These are phyloP conservation scores for Dillenia suffruticosa DNA, from an alignment of 164 flowering plant species.

Conservation along the genomic window DNA sequence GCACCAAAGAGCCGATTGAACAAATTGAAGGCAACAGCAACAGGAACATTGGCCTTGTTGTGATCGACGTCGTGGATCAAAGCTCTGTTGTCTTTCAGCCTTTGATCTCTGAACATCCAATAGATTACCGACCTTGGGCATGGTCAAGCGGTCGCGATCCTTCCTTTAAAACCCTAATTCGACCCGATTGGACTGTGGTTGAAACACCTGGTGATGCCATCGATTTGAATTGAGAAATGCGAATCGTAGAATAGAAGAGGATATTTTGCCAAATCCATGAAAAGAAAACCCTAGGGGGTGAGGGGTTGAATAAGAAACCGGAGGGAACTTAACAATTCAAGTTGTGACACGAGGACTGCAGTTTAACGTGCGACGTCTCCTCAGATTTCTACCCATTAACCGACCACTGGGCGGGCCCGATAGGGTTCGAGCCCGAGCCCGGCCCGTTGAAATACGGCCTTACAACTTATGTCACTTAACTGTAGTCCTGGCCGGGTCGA, in stretches of 20 bases:
- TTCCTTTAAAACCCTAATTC: conserved; percentile 64
- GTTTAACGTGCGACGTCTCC: no score
- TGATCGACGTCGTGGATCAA: conserved; percentile 84
- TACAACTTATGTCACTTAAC: no score
- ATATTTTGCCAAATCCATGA: neutral
- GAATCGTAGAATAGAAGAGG: neutral
- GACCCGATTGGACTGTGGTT: conserved; percentile 44
- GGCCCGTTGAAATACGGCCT: no score
- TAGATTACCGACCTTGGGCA: conserved; percentile 69
- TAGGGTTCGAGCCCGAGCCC: no score
- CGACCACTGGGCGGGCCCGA: no score
- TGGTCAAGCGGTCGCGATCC: conserved; percentile 19
- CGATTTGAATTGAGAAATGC: neutral
- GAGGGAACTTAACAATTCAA: neutral
- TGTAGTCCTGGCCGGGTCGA: no score
- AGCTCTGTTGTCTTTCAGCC: conserved; percentile 91
- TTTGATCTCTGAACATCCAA: conserved; percentile 99
- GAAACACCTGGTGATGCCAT: conserved; percentile 24
- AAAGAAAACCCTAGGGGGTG: neutral
- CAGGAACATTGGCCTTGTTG: conserved; percentile 56
- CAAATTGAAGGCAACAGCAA: conserved; percentile 82
- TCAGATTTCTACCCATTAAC: no score
- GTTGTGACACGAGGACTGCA: no score
- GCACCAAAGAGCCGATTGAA: conserved; percentile 83
- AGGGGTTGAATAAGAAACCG: neutral